Base-by-base conservation (phyloP, 345 rosid genomes). In the Durio zibethinus region DNA sequence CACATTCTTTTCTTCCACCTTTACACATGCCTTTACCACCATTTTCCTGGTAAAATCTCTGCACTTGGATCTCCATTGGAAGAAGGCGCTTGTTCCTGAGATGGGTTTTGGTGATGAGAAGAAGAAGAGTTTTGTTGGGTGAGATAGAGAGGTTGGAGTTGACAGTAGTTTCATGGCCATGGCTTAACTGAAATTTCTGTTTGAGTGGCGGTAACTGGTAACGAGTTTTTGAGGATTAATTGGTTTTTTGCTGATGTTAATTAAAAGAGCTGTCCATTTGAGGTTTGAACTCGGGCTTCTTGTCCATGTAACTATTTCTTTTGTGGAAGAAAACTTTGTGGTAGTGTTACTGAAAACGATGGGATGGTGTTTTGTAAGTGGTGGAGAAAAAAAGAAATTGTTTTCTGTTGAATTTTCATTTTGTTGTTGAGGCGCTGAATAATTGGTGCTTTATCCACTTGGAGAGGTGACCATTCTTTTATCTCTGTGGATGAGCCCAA, bases 131-230 rank as follows among this genome's bases (percentile, higher is more conserved):
- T 79, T 67, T 4, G 73, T 77, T 45, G 85, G 45, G 45, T 77
- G 81, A 27, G 87, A 78, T n/a, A 84, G 56, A 60, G 88, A 74
- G 45, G 81, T 68, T 8, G 85, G 87, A 27, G 89, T 81, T 2
- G 87, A 70, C 29, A 88, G 77, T 12, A 88, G 86, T 66, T 85
- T 86, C 89, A 86, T 73, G 79, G 85, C 82, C 80, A 76, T 75
- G 77, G 63, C 43, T 50, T 43, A 72, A 61, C 66, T 33, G 40
- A 63, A 76, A 27, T 73, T 68, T 33, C 67, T 40, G 73, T 12
- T 52, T 43, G 66, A 18, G 79, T 78, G 85, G 85, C 86, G 81
- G 82, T 84, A 23, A 43, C 36, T 68, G 73, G 5, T 65, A 59
- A 78, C 75, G 2, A 21, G 38, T 7, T 50, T 65, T 62, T 31